Conservation (phyloP, 2,329 filamentous ascomycete species). For the Xylariaceae sp. region DNA sequence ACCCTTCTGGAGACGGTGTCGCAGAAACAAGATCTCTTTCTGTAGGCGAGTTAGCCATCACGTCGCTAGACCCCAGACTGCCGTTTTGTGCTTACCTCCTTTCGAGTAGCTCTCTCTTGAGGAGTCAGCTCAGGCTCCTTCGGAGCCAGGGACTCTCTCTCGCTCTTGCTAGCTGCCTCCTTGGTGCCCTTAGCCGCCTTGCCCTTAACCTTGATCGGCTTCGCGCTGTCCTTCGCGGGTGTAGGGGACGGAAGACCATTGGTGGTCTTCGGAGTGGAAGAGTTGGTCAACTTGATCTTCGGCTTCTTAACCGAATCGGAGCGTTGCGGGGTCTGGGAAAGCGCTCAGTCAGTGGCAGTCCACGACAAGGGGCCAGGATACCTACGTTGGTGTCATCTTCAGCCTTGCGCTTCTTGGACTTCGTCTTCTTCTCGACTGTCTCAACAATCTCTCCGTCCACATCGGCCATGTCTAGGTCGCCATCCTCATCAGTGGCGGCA, state of each 20-base stretch:
- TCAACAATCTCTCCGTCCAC: conserved; percentile 44
- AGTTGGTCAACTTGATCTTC: conserved; percentile 58
- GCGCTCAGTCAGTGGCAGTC: neutral
- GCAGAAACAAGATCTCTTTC: conserved; percentile 82
- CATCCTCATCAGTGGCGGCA: conserved; percentile 44
- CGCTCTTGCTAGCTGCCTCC: conserved; percentile 41
- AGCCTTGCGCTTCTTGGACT: conserved; percentile 79
- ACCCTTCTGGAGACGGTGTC: conserved; percentile 91
- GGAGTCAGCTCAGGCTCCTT: conserved; percentile 52
- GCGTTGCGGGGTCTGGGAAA: conserved; percentile 45
- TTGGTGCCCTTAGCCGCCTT: conserved; percentile 44
- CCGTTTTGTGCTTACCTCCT: conserved; percentile 39
- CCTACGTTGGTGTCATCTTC: conserved; percentile 65
- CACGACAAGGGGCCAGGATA: conserved; percentile 1
- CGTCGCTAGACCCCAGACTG: neutral
- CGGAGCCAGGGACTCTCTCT: conserved; percentile 35
- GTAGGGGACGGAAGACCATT: conserved; percentile 49
- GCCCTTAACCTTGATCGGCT: conserved; percentile 47
- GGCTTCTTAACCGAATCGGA: conserved; percentile 59
- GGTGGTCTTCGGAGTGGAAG: conserved; percentile 60
- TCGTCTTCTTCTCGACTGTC: conserved; percentile 31
- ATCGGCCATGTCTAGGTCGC: conserved; percentile 56
- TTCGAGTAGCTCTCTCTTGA: conserved; percentile 51
- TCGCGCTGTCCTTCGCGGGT: conserved; percentile 32
- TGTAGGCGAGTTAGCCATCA: conserved; percentile 32